Base-by-base conservation (phyloP, 2,329 filamentous ascomycete species). In the Epichloe gansuensis region DNA sequence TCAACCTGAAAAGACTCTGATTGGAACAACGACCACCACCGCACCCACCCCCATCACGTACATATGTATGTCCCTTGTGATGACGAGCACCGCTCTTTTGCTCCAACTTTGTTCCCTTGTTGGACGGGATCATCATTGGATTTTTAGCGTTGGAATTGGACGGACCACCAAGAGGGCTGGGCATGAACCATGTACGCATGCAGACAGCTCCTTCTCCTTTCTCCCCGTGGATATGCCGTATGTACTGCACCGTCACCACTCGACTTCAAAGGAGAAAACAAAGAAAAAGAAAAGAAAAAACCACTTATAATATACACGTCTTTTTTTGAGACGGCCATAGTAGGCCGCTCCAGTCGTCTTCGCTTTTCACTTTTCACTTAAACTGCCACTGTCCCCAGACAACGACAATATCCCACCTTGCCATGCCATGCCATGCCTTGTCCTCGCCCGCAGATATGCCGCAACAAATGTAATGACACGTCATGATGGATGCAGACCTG, bases 1-100 rank as follows among this genome's bases (percentile, higher is more conserved):
- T 55, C 47, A 52, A 55, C 12, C 21, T 55, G 15, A 50, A 45
- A 23, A 41, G 52, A 49, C 52, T 52, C n/a, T 52, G 41, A 54
- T 9, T 31, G 35, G 11, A 38, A 34, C 17, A 21, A 21, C 43
- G 46, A 35, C 12, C 2, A 17, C 38, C n/a, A 34, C 34, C 1
- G 6, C 34, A 25, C 31, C 34, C 31, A 23, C n/a, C 25, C 6
- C n/a, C 37, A 31, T 43, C 38, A 21, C 17, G 17, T 21, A 21
- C 17, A 21, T 21, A 21, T 21, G 17, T 21, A 47, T 39, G 50
- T 25, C 52, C n/a, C 52, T 45, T 44, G 23, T 45, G 8, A 52
- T 21, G 3, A 38, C 23, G 23, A 41, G 15, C 46, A 47, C 17
- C n/a, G 25, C 15, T 37, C 17, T 28, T 31, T 31, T n/a, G 7